A percentile compares a stretch with the other conserved stretches of the same genome.
These are phyloP conservation scores for Thelonectria olida DNA, from an alignment of 2,329 filamentous ascomycete species.

Conservation along the genomic window DNA sequence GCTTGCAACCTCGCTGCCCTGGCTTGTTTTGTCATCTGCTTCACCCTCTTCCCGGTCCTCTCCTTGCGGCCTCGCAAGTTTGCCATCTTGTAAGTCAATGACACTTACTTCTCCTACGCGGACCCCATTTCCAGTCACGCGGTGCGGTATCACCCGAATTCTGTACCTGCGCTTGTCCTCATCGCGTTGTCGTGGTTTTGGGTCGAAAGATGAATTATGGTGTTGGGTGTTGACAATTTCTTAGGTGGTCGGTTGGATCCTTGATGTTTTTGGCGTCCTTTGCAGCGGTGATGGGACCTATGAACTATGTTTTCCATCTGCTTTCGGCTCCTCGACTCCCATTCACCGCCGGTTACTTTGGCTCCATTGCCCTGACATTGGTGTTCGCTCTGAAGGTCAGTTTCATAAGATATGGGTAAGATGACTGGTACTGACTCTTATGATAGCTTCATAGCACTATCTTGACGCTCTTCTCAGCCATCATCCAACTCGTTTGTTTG, in stretches of 20 bases:
- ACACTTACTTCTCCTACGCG: conserved; percentile 10
- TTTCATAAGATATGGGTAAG: conserved; percentile 39
- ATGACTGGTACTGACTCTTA: conserved; percentile 23
- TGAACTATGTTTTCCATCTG: conserved; percentile 84
- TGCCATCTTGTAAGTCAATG: conserved; percentile 86
- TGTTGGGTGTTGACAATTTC: conserved; percentile 37
- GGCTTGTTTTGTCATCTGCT: conserved; percentile 92
- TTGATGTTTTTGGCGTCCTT: conserved; percentile 90
- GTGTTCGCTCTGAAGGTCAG: conserved; percentile 93
- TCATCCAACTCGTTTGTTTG: conserved; percentile 84
- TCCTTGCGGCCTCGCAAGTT: conserved; percentile 89
- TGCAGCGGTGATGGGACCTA: conserved; percentile 92
- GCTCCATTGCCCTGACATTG: conserved; percentile 87
- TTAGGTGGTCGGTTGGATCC: conserved; percentile 94
- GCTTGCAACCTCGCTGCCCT: conserved; percentile 90
- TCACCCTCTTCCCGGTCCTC: conserved; percentile 87
- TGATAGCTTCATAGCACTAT: conserved; percentile 81
- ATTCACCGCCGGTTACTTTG: conserved; percentile 95
- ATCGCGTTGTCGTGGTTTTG: conserved; percentile 25
- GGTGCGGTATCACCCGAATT: conserved; percentile 16
- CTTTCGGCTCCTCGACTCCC: conserved; percentile 85
- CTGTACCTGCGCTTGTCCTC: conserved; percentile 29
- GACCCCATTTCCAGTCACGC: conserved; percentile 27
- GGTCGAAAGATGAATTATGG: conserved; percentile 25
- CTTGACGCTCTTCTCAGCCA: conserved; percentile 84